Base-by-base conservation (phyloP, 1,284 basidiomycete species). In the Grifola frondosa region DNA sequence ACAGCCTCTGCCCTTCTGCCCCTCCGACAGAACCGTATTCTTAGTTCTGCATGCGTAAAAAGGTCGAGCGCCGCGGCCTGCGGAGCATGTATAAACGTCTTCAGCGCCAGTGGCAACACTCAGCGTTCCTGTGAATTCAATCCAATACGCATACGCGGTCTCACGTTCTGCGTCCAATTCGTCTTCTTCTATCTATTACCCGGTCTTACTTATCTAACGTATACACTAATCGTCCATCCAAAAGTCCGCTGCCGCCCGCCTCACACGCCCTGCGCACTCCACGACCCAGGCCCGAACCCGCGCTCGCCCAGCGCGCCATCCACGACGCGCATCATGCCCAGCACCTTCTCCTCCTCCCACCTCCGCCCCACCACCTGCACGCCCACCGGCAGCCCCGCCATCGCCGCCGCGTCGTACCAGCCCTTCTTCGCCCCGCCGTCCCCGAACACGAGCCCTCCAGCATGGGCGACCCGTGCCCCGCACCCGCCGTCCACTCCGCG, bases 321-420 rank as follows among this genome's bases (percentile, higher is more conserved):
- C 6, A 95, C 67, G n/a, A 92, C 66, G 49, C 74, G 70, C 91
- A 95, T 94, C 66, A 92, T 77, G 17, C 68, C 80, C 35, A 96
- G 58, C 2, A 93, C 81, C 63, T 89, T 90, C 69, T 95, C 93
- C 39, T 96, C 93, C 56, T 93, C 85, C 78, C 82, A 91, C 49
- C 73, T 77, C 57, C 71, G 77, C 1, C 88, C 88, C 0, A 88
- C 84, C 17, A 95, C 61, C 66, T 97, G 93, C 30, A 97, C 76
- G 1, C 81, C 86, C 0, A 96, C 78, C 0, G 92, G 91, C 62
- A 97, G 73, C 0, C 91, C 91, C 17, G 77, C 67, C 81, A 88
- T 89, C 57, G 71, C 73, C 16, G 74, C 67, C 1, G 86, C 78
- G 57, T 94, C 73, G 56, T 96, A 97, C 16, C 78, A 64, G 2